Evolutionary conservation across 768 basidiomycete species (phyloP).

Genomic region (Lentinula edodes): DNA sequence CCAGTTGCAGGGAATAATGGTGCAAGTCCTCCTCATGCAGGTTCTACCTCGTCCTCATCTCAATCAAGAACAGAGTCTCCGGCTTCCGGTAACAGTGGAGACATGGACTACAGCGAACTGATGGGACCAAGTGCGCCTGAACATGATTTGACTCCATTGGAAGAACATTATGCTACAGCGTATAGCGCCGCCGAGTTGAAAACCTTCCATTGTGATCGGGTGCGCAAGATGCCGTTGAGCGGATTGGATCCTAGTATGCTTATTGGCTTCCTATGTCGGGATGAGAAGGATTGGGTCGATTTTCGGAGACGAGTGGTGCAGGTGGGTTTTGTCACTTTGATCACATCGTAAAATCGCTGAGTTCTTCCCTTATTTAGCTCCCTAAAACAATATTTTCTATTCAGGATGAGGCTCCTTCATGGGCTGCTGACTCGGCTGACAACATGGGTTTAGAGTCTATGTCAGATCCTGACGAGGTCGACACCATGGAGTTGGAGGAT

Average conservation of each 20-base stretch:
- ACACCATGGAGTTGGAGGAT: constrained; percentile 40
- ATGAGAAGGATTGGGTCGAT: constrained; percentile 84
- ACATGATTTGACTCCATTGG: constrained; percentile 35
- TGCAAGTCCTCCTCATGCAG: constrained; percentile 20
- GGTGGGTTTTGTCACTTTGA: constrained; percentile 38
- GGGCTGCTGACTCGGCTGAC: constrained; percentile 74
- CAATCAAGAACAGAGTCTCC: constrained; percentile 13
- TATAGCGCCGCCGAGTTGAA: constrained; percentile 70
- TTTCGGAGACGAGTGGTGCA: constrained; percentile 65
- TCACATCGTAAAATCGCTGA: neutral
- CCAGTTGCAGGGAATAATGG: constrained; percentile 4
- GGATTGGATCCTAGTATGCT: constrained; percentile 97
- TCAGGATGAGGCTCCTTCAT: constrained; percentile 82
- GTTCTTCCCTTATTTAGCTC: constrained; percentile 26
- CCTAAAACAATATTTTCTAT: constrained; percentile 78
- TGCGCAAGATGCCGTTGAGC: constrained; percentile 89
- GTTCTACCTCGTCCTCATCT: constrained; percentile 21
- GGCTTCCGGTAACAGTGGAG: constrained; percentile 7
- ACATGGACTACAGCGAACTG: constrained; percentile 33
- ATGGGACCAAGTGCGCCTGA: constrained; percentile 13
- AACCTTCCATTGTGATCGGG: constrained; percentile 95
- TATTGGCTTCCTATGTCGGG: constrained; percentile 82
- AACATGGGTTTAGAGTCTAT: constrained; percentile 78
- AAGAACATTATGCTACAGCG: constrained; percentile 64
- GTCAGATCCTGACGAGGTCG: constrained; percentile 70